Evolutionary conservation across 371 early-diverging fungal genomes (phyloP).

Genomic region (Umbelopsis sp.): DNA sequence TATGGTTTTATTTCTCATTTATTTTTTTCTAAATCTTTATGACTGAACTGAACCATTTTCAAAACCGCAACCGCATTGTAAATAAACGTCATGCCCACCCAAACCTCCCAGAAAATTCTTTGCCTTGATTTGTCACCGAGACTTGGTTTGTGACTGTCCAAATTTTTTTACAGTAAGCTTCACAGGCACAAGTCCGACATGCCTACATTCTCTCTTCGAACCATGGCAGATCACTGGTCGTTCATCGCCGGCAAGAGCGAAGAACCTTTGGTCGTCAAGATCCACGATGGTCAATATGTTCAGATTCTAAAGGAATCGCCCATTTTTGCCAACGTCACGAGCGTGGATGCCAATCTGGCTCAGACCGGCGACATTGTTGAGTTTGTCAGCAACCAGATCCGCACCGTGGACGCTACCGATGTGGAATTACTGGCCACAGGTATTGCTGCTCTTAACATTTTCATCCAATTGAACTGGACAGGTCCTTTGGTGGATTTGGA

Average conservation of each 20-base stretch:
- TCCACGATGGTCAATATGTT: conserved; percentile 6
- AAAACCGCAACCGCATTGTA: neutral
- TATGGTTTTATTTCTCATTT: neutral
- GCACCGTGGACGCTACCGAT: conserved; percentile 14
- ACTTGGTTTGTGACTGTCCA: neutral
- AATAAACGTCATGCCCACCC: neutral
- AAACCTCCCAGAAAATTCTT: neutral
- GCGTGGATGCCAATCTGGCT: conserved; percentile 1
- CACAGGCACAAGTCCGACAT: neutral
- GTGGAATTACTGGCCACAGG: conserved; percentile 51
- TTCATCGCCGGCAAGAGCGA: conserved; percentile 18
- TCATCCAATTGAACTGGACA: conserved; percentile 73
- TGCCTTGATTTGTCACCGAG: conserved; percentile 10
- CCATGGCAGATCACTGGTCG: conserved; percentile 15
- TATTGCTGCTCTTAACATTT: conserved; percentile 62
- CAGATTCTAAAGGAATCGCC: conserved; percentile 12
- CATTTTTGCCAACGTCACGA: neutral
- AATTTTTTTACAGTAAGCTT: neutral
- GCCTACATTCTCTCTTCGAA: neutral
- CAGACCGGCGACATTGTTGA: conserved; percentile 30
- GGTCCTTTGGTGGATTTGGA: conserved; percentile 57
- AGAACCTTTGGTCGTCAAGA: neutral
- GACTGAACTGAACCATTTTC: neutral
- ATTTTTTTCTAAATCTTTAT: neutral
- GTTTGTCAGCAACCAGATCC: conserved; percentile 25